Conservation (phyloP, 2,329 filamentous ascomycete genomes). For the Botrytis hyacinthi region DNA sequence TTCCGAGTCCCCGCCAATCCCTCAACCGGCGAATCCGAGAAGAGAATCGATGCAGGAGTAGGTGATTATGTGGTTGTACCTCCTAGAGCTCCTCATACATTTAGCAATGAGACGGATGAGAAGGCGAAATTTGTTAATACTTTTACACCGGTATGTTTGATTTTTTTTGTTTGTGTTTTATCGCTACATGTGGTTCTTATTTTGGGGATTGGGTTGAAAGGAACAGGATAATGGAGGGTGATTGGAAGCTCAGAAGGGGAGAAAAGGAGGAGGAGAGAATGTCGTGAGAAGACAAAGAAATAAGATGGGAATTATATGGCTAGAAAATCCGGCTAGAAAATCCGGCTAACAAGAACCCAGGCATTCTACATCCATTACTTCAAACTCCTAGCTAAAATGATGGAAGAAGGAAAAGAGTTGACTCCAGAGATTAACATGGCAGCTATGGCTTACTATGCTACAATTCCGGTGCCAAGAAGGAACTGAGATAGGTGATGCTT, state of each 20-base stretch:
- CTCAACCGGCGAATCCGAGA: background rate
- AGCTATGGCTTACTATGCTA: slow-evolving; percentile 22
- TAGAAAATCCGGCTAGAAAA: background rate
- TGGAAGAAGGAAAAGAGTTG: slow-evolving; percentile 17
- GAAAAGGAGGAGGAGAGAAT: background rate
- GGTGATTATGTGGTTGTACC: slow-evolving; percentile 20
- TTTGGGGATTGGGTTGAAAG: background rate
- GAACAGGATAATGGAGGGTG: background rate
- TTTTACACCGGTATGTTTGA: slow-evolving; percentile 11
- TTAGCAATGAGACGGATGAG: slow-evolving; percentile 14
- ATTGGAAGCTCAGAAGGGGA: background rate
- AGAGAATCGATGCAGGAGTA: background rate
- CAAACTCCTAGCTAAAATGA: slow-evolving; percentile 5
- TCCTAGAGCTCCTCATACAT: slow-evolving; percentile 14
- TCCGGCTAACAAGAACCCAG: background rate
- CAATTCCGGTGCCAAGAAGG: slow-evolving; percentile 3
- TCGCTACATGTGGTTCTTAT: background rate
- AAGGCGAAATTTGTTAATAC: slow-evolving; percentile 17
- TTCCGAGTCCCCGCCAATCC: background rate
- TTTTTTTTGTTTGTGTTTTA: background rate
- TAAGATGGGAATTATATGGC: background rate
- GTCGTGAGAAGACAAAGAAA: too few species aligned
- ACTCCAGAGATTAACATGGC: slow-evolving; percentile 10
- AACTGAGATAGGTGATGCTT: background rate
- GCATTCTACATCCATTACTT: slow-evolving; percentile 21